phyloP scores from a whole-genome alignment of 202 grass and related monocot species.

The Saccharum hybrid region DNA sequence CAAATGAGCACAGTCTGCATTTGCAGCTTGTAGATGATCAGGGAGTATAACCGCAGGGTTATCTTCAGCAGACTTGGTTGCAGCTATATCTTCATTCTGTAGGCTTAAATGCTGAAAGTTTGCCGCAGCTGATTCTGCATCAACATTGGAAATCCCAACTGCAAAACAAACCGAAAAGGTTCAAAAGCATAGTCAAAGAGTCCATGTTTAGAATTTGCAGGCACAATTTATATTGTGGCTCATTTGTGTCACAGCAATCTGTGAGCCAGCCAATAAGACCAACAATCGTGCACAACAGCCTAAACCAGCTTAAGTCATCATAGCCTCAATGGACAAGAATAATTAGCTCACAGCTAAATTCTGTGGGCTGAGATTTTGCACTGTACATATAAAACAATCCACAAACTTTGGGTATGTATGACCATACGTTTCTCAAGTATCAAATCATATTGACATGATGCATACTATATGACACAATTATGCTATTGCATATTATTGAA shows the following conservation, averaged over 20 bases:
- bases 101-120: slow-evolving; percentile 83
- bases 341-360: slow-evolving; percentile 27
- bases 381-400: neutral
- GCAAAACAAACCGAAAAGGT: neutral
- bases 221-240: neutral
- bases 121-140: slow-evolving; percentile 52
- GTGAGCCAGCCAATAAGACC: neutral
- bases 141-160: slow-evolving; percentile 61
- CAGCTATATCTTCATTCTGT: slow-evolving; percentile 62
- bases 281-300: slow-evolving; percentile 19
- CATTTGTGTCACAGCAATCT: neutral
- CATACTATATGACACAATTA: slow-evolving; percentile 13
- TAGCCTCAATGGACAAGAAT: neutral
- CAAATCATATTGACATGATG: neutral
- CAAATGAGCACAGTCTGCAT: slow-evolving; percentile 82
- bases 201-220: slow-evolving; percentile 17
- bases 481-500: slow-evolving; percentile 31
- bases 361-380: neutral
- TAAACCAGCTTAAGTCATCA: slow-evolving; percentile 1
- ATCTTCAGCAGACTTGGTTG: slow-evolving; percentile 61
- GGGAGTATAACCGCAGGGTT: slow-evolving; percentile 95
- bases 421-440: neutral
- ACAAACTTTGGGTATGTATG: neutral
- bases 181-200: slow-evolving; percentile 17
- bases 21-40: slow-evolving; percentile 81